These are phyloP conservation scores for Penicillium salamii DNA, from an alignment of 495 filamentous ascomycete genomes.

Conservation along the genomic window DNA sequence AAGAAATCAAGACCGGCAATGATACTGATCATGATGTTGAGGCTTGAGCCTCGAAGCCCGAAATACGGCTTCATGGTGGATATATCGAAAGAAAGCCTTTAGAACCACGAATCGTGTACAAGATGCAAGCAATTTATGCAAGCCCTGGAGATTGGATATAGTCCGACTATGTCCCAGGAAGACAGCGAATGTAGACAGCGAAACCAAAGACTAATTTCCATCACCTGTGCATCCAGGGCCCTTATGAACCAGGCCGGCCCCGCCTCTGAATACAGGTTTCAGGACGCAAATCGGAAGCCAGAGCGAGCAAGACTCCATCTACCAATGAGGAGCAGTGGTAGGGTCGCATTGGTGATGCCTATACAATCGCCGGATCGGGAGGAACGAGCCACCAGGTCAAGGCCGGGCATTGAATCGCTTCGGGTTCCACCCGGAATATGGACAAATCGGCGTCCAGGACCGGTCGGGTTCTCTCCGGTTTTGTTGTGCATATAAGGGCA, in stretches of 20 bases:
- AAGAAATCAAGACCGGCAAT: constrained; percentile 71
- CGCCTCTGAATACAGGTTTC: constrained; percentile 1
- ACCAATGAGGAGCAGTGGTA: constrained; percentile 6
- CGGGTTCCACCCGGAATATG: constrained; percentile 11
- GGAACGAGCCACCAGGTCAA: not conserved
- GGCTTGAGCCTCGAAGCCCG: constrained; percentile 59
- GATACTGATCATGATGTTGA: constrained; percentile 64
- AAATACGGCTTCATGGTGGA: constrained; percentile 44
- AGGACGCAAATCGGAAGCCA: constrained; percentile 1
- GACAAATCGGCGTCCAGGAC: not conserved
- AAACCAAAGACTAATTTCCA: not conserved
- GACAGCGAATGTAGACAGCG: not conserved
- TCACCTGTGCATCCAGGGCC: not conserved
- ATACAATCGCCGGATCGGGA: constrained; percentile 19
- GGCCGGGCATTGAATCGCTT: too few species aligned
- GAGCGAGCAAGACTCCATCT: constrained; percentile 1
- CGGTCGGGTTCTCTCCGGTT: not conserved
- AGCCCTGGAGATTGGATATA: too few species aligned
- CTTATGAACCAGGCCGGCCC: constrained; percentile 3
- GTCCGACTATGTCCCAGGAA: too few species aligned
- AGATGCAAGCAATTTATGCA: too few species aligned
- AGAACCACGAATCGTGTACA: too few species aligned
- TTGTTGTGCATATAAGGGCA: too few species aligned
- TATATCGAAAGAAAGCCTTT: not conserved
- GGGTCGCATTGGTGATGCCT: constrained; percentile 17